Percentiles rank a stretch among this genome's conserved stretches.
Evolutionary conservation across 73 alveolate species (phyloP).

Genomic region (Symbiodinium natans): DNA sequence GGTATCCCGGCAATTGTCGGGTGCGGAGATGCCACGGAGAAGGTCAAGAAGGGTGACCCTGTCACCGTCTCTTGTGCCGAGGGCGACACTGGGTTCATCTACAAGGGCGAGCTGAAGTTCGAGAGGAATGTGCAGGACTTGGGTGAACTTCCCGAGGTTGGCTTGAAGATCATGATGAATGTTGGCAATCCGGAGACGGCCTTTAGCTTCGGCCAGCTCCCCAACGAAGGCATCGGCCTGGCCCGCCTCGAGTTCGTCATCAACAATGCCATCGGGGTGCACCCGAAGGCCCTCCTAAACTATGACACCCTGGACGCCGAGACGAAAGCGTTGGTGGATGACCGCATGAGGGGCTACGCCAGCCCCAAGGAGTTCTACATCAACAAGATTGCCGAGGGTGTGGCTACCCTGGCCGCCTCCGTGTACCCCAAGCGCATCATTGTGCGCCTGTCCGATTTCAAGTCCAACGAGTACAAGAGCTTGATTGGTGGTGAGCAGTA

Average conservation of each 20-base stretch:
- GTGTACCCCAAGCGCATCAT: conserved; percentile 94
- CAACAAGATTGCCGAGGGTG: conserved; percentile 84
- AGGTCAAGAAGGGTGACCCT: conserved; percentile 95
- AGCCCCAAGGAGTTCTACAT: conserved; percentile 86
- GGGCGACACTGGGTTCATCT: conserved; percentile 95
- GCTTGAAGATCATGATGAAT: conserved; percentile 86
- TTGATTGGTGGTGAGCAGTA: conserved; percentile 92
- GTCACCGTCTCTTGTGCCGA: conserved; percentile 96
- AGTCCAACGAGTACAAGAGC: conserved; percentile 93
- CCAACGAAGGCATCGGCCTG: conserved; percentile 93
- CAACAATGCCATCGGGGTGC: conserved; percentile 86
- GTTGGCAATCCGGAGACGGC: conserved; percentile 94
- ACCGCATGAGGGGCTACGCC: conserved; percentile 62
- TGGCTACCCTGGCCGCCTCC: conserved; percentile 85
- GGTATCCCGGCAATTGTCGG: conserved; percentile 97
- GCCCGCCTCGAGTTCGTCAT: conserved; percentile 91
- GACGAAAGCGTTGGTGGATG: conserved; percentile 64
- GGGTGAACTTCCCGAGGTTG: conserved; percentile 79
- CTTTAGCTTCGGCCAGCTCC: conserved; percentile 90
- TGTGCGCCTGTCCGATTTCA: conserved; percentile 93
- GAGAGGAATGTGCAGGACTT: conserved; percentile 66
- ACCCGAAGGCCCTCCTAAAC: conserved; percentile 53
- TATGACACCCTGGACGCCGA: conserved; percentile 85
- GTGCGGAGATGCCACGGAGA: conserved; percentile 95
- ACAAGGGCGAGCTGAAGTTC: conserved; percentile 71